Conservation (phyloP, 2,329 filamentous ascomycete species). For the Colletotrichum eleusines region DNA sequence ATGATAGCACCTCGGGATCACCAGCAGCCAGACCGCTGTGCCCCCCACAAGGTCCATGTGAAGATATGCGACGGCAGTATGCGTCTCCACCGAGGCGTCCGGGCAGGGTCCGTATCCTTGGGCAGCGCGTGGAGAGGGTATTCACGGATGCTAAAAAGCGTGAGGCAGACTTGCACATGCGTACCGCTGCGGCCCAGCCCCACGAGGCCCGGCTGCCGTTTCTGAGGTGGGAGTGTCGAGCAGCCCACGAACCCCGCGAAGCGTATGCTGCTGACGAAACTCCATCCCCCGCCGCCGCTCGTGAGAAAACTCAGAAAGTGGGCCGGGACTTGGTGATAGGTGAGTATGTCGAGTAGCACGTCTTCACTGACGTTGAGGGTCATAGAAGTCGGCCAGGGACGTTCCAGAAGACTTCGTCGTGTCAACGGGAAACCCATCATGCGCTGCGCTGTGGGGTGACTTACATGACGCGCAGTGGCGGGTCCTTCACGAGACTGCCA, state of each 20-base stretch:
- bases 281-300: conserved; percentile 23
- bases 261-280: conserved; percentile 26
- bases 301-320: conserved; percentile 19
- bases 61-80: conserved; percentile 23
- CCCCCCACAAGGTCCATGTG: conserved; percentile 28
- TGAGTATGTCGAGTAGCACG: conserved; percentile 20
- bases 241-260: conserved; percentile 22
- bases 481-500: conserved; percentile 2
- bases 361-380: conserved; percentile 28
- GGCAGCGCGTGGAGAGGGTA: conserved; percentile 23
- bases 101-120: neutral
- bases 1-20: conserved; percentile 19
- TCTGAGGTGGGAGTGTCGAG: neutral
- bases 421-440: neutral
- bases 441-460: neutral
- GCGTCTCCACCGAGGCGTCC: conserved; percentile 30
- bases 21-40: conserved; percentile 30
- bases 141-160: conserved; percentile 23
- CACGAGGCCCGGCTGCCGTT: neutral
- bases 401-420: conserved; percentile 18
- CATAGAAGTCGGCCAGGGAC: conserved; percentile 22
- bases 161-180: conserved; percentile 27
- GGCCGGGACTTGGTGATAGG: conserved; percentile 29
- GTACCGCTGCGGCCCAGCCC: conserved; percentile 25
- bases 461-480: conserved; percentile 27